Conservation (phyloP, 495 filamentous ascomycete genomes). For the Tuber brumale region DNA sequence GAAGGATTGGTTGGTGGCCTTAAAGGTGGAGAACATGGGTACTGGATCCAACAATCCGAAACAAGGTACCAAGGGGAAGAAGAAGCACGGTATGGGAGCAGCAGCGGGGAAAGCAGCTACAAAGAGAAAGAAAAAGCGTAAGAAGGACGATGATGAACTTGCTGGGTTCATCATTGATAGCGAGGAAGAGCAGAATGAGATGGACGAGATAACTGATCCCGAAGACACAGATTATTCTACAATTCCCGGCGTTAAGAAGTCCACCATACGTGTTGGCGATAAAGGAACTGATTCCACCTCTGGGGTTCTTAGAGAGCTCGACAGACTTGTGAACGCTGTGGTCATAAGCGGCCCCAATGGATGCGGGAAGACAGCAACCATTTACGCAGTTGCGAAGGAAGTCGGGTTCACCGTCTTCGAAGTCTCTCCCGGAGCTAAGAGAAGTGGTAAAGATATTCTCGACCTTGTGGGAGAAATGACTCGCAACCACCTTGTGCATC, state of each 20-base stretch:
- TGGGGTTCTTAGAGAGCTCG: slow-evolving; percentile 45
- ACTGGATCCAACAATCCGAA: slow-evolving; percentile 6
- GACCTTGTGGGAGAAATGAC: slow-evolving; percentile 96
- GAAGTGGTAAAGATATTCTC: slow-evolving; percentile 82
- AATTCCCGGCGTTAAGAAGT: slow-evolving; percentile 50
- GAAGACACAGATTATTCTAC: slow-evolving; percentile 52
- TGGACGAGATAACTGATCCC: slow-evolving; percentile 64
- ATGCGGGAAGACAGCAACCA: slow-evolving; percentile 86
- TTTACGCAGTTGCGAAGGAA: slow-evolving; percentile 93
- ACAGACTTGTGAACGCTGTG: slow-evolving; percentile 55
- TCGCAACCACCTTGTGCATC: slow-evolving; percentile 79
- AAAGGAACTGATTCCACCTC: slow-evolving; percentile 42
- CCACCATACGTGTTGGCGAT: slow-evolving; percentile 58
- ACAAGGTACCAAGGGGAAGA: slow-evolving; percentile 40
- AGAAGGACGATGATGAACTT: slow-evolving; percentile 61
- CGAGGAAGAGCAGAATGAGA: slow-evolving; percentile 69
- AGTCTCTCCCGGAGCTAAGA: slow-evolving; percentile 72
- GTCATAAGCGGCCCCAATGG: slow-evolving; percentile 84
- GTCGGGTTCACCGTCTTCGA: slow-evolving; percentile 93
- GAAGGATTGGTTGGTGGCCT: slow-evolving; percentile 72
- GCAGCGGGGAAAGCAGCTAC: slow-evolving; percentile 43
- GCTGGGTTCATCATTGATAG: slow-evolving; percentile 82
- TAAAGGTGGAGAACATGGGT: slow-evolving; percentile 66
- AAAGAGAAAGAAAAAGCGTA: slow-evolving; percentile 57
- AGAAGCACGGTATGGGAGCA: slow-evolving; percentile 46